phyloP scores from a whole-genome alignment of 2,329 filamentous ascomycete species.

The Ophiostoma piceae region DNA sequence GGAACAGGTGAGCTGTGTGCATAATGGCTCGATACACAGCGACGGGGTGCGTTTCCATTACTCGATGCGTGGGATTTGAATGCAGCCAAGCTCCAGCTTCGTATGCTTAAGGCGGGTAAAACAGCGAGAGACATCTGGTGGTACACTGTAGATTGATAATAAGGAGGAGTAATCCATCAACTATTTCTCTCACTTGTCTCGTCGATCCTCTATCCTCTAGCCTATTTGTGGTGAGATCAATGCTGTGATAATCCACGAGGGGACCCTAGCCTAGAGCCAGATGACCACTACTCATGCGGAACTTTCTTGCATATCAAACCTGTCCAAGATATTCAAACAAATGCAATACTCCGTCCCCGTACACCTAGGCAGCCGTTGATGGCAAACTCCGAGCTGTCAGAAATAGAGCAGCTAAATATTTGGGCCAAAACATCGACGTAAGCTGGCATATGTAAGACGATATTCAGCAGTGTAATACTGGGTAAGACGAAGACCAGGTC shows the following conservation, averaged over 20 bases:
- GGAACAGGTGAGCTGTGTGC: neutral
- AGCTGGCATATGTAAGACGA: neutral
- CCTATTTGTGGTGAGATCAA: neutral
- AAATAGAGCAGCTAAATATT: neutral
- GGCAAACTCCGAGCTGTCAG: neutral
- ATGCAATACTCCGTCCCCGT: neutral
- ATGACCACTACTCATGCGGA: neutral
- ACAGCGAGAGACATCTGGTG: neutral
- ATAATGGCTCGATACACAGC: constrained; percentile 5
- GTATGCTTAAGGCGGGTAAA: neutral
- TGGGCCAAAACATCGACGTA: neutral
- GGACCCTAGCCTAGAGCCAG: neutral
- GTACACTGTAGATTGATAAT: neutral
- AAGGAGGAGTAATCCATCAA: neutral
- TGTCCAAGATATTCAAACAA: neutral
- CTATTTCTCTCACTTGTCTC: no score
- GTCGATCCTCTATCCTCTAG: neutral
- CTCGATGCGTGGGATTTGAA: neutral
- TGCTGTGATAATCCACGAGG: neutral
- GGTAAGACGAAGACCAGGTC: neutral
- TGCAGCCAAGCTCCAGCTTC: neutral
- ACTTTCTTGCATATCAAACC: neutral
- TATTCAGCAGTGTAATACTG: neutral
- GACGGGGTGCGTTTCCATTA: neutral
- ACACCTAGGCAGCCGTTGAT: neutral